These are phyloP conservation scores for Vigna nakashimae DNA, from an alignment of 306 rosid genomes.

Conservation along the genomic window DNA sequence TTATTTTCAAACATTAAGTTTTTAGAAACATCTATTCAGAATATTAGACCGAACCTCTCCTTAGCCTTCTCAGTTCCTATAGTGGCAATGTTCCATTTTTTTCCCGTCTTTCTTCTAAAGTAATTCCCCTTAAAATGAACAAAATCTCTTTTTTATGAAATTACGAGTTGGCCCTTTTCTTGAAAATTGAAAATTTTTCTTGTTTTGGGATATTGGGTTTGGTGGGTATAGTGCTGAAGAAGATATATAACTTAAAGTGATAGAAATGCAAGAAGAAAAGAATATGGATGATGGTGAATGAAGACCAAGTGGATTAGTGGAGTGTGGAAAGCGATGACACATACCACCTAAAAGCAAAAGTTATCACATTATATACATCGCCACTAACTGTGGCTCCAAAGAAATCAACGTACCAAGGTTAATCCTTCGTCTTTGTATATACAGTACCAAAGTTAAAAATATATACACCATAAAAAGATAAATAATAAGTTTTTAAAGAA, in stretches of 20 bases:
- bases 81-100: neutral
- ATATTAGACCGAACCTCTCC: neutral
- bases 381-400: slow-evolving; percentile 27
- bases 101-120: neutral
- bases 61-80: neutral
- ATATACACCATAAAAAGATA: no score
- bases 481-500: no score
- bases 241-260: neutral
- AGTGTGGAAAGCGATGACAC: neutral
- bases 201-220: neutral
- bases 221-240: neutral
- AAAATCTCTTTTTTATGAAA: neutral
- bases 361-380: no score
- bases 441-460: no score
- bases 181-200: neutral
- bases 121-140: neutral
- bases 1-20: no score
- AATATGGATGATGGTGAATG: neutral
- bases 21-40: no score
- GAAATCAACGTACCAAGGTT: neutral
- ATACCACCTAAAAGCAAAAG: neutral
- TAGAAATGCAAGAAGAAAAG: neutral
- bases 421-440: no score
- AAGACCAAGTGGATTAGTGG: neutral
- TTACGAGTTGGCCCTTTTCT: neutral